Evolutionary conservation across 441 rosid species (phyloP).

Genomic region (Arabidopsis lyrata): DNA sequence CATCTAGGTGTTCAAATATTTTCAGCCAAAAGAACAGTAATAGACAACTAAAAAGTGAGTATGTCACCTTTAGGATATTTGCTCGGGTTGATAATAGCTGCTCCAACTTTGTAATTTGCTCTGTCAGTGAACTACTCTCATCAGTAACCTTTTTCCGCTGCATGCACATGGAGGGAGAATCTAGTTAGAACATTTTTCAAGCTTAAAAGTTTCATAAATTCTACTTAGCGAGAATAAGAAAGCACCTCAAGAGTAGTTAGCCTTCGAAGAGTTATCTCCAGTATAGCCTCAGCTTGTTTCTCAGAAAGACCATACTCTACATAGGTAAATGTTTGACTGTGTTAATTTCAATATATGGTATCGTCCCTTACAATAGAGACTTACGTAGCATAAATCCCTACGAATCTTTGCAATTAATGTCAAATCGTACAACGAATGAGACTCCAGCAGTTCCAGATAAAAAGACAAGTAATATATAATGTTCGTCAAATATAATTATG

Average conservation of each 20-base stretch:
- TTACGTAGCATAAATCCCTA: constrained; percentile 1
- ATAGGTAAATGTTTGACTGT: constrained; percentile 23
- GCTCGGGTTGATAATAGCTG: constrained; percentile 74
- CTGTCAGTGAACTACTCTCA: constrained; percentile 74
- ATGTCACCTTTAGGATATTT: constrained; percentile 76
- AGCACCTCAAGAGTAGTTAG: constrained; percentile 86
- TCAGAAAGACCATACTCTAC: constrained; percentile 81
- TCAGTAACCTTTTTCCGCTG: constrained; percentile 82
- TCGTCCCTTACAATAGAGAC: neutral
- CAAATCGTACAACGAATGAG: constrained; percentile 12
- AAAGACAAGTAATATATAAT: constrained; percentile 7
- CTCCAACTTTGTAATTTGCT: constrained; percentile 77
- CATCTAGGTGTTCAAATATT: neutral
- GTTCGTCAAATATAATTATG: constrained; percentile 2
- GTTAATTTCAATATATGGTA: neutral
- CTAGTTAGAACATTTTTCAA: constrained; percentile 20
- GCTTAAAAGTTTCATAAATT: neutral
- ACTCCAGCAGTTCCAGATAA: constrained; percentile 9
- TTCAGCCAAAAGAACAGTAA: neutral
- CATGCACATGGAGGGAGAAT: constrained; percentile 34
- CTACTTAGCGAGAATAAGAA: constrained; percentile 12
- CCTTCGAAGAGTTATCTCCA: constrained; percentile 86
- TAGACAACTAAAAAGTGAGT: constrained; percentile 29
- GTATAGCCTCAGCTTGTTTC: constrained; percentile 90
- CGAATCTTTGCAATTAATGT: neutral